Evolutionary conservation across 192 early-diverging fungal species (phyloP).

Genomic region (Entomortierella lignicola): DNA sequence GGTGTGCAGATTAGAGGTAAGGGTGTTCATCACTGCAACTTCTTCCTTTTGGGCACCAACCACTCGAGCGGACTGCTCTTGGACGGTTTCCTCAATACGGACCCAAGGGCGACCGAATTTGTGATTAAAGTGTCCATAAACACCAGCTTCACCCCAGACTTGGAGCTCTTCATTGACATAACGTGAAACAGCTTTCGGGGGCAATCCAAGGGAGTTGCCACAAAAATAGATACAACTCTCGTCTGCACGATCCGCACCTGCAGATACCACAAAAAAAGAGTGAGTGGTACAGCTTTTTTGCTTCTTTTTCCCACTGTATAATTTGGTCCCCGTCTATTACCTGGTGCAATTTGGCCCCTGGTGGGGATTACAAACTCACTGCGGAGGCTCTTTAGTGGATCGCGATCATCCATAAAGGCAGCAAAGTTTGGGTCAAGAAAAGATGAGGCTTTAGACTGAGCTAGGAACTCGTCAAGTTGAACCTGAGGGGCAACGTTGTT

Average conservation of each 20-base stretch:
- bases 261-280: background rate
- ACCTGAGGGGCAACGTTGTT: constrained; percentile 30
- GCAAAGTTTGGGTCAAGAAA: constrained; percentile 64
- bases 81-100: constrained; percentile 80
- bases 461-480: constrained; percentile 29
- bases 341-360: constrained; percentile 56
- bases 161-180: constrained; percentile 91
- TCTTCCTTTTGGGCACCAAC: constrained; percentile 85
- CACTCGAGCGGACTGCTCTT: constrained; percentile 77
- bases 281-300: background rate
- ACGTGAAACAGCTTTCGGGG: constrained; percentile 74
- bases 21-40: constrained; percentile 91
- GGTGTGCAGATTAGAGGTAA: constrained; percentile 93
- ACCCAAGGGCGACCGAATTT: constrained; percentile 87
- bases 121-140: constrained; percentile 91
- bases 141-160: constrained; percentile 88
- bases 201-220: constrained; percentile 95
- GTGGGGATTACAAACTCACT: constrained; percentile 80
- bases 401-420: constrained; percentile 65
- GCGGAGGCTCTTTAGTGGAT: constrained; percentile 69
- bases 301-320: background rate
- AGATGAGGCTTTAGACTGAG: constrained; percentile 18
- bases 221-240: constrained; percentile 82
- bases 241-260: constrained; percentile 35
- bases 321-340: background rate